A percentile compares a stretch with the other conserved stretches of the same genome.
These are phyloP conservation scores for Leucaena leucocephala DNA, from an alignment of 306 rosid genomes.

Conservation along the genomic window DNA sequence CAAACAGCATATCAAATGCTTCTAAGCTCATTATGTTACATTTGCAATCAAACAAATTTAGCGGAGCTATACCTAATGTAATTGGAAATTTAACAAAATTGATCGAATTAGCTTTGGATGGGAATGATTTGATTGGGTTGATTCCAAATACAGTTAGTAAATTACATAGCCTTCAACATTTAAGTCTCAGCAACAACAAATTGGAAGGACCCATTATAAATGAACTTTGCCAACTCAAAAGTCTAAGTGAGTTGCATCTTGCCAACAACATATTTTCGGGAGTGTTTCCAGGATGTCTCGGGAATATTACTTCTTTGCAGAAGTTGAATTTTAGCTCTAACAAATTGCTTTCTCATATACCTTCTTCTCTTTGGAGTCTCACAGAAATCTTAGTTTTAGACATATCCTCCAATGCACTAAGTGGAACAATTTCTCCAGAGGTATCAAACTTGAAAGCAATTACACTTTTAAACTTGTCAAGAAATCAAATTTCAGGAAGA, in stretches of 20 bases:
- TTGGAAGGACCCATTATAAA: neutral
- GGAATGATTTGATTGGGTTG: neutral
- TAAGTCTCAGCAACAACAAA: neutral
- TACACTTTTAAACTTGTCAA: too few species aligned
- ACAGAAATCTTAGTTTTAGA: too few species aligned
- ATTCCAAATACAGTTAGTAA: neutral
- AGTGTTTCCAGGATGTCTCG: too few species aligned
- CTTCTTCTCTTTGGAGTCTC: too few species aligned
- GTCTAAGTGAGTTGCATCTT: neutral
- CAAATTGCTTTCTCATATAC: too few species aligned
- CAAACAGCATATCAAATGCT: neutral
- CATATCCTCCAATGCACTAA: too few species aligned
- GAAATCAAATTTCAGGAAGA: too few species aligned
- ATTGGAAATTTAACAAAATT: neutral
- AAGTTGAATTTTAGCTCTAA: too few species aligned
- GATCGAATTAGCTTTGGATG: neutral
- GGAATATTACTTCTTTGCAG: too few species aligned
- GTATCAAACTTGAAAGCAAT: too few species aligned
- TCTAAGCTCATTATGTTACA: neutral
- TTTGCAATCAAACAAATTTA: too few species aligned
- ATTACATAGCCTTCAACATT: neutral
- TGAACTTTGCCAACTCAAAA: neutral
- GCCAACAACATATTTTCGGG: neutral
- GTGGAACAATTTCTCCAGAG: too few species aligned
- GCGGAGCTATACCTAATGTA: neutral